phyloP scores from a whole-genome alignment of 129 eudicot genomes.

The Oenanthe sinensis region DNA sequence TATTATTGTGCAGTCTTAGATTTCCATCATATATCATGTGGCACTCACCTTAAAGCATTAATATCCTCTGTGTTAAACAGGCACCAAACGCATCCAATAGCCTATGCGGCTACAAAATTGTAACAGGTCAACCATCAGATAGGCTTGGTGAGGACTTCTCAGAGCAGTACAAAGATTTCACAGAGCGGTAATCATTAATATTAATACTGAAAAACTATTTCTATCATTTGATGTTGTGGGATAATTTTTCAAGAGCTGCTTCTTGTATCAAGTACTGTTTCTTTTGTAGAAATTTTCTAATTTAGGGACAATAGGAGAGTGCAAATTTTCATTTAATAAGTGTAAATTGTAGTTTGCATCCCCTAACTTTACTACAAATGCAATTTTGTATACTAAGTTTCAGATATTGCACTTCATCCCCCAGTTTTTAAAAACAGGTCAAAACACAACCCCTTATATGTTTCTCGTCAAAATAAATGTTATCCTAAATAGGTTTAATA shows the following conservation, averaged over 20 bases:
- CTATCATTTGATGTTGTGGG: background rate
- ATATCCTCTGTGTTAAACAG: conserved; percentile 27
- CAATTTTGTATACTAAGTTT: too few relatives aligned
- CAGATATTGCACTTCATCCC: too few relatives aligned
- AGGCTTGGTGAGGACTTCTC: conserved; percentile 97
- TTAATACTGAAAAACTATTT: background rate
- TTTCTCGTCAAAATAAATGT: too few relatives aligned
- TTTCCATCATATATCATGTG: background rate
- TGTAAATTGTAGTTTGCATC: too few relatives aligned
- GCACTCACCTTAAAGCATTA: background rate
- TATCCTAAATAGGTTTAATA: too few relatives aligned
- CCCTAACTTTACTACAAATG: too few relatives aligned
- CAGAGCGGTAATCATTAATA: conserved; percentile 45
- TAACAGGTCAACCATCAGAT: conserved; percentile 98
- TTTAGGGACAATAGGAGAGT: background rate
- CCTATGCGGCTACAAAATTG: conserved; percentile 88
- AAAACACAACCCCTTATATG: too few relatives aligned
- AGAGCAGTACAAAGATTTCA: conserved; percentile 77
- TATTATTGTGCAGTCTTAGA: conserved; percentile 3
- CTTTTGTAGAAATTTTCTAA: background rate
- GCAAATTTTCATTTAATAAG: background rate
- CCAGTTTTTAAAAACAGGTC: too few relatives aligned
- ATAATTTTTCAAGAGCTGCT: background rate
- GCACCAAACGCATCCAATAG: conserved; percentile 95
- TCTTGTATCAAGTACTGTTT: background rate